These are phyloP conservation scores for Phytophthora rubi DNA, from an alignment of 352 stramenopile genomes.

Conservation along the genomic window DNA sequence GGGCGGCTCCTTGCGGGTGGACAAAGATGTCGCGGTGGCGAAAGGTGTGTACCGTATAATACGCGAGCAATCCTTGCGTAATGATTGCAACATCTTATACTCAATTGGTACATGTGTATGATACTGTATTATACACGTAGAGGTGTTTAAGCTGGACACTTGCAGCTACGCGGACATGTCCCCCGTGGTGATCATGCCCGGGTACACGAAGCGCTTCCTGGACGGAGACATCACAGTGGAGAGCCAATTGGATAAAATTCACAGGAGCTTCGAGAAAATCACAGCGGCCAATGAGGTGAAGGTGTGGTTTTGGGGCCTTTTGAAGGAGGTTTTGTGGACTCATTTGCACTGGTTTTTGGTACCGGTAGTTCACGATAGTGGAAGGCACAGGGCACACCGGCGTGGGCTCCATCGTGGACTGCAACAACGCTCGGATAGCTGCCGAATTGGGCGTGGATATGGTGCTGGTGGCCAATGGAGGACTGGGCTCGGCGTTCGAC, in stretches of 20 bases:
- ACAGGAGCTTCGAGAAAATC: slow-evolving; percentile 73
- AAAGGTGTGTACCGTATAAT: slow-evolving; percentile 63
- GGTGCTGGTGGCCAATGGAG: slow-evolving; percentile 96
- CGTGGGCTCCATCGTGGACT: slow-evolving; percentile 96
- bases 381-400: slow-evolving; percentile 93
- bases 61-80: slow-evolving; percentile 14
- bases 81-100: too few relatives aligned
- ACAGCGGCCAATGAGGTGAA: slow-evolving; percentile 62
- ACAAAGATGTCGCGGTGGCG: slow-evolving; percentile 91
- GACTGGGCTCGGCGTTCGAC: slow-evolving; percentile 94
- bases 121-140: slow-evolving; percentile 31
- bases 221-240: slow-evolving; percentile 92
- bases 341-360: slow-evolving; percentile 1
- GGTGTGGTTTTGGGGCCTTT: neutral
- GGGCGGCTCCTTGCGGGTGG: slow-evolving; percentile 76
- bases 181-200: slow-evolving; percentile 94
- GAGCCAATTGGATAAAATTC: slow-evolving; percentile 73
- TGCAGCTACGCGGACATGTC: slow-evolving; percentile 96
- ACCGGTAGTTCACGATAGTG: slow-evolving; percentile 73
- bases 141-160: slow-evolving; percentile 94
- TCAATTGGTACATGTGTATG: too few relatives aligned
- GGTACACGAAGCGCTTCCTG: slow-evolving; percentile 97
- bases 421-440: slow-evolving; percentile 96
- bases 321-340: too few relatives aligned
- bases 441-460: slow-evolving; percentile 93